Base-by-base conservation (phyloP, 148 eudicot species). In the Diospyros kaki region DNA sequence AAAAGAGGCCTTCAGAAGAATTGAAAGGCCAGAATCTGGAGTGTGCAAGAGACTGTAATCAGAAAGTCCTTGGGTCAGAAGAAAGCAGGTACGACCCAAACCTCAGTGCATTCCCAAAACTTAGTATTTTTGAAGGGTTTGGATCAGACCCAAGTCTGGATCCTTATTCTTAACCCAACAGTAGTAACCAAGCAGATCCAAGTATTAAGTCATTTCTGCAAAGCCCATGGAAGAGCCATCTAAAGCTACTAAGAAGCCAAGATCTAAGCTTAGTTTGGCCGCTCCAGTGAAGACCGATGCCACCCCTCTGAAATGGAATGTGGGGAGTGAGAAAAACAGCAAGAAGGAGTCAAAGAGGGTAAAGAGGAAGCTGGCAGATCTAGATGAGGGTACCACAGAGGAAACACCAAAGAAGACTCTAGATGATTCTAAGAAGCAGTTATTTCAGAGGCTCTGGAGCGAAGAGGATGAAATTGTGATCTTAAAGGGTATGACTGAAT, bases 391-490 rank as follows among this genome's bases (percentile, higher is more conserved):
- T 52, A 12, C 42, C 9, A 44, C 42, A 2, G 67, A 59, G 8
- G 69, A 45, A 17, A 60, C 75, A 8, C 78, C 70, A 15, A 60
- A 62, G 69, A 76, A 76, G 69, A 39, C 45, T 1, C n/a, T 13
- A 5, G 80, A 77, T 17, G 71, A 66, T 48, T 4, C 69, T 42
- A 64, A 17, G 73, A 77, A 74, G 68, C 43, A 48, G 59, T 51
- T 83, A 74, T 88, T 90, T 73, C 82, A 68, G 78, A 66, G 92
- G 76, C 45, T 90, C 10, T 90, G 94, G 94, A 86, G 87, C 15
- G 89, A 83, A 41, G 84, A 80, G 0, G 90, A 83, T 7, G 91
- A 88, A 74, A 75, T 90, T 68, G 85, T 18, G 38, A 59, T 88
- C 0, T 54, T 90, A 73, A 76, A 86, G 63, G 90, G 90, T 14